These are phyloP conservation scores for Colletotrichum cuscutae DNA, from an alignment of 2,329 filamentous ascomycete genomes.

Conservation along the genomic window DNA sequence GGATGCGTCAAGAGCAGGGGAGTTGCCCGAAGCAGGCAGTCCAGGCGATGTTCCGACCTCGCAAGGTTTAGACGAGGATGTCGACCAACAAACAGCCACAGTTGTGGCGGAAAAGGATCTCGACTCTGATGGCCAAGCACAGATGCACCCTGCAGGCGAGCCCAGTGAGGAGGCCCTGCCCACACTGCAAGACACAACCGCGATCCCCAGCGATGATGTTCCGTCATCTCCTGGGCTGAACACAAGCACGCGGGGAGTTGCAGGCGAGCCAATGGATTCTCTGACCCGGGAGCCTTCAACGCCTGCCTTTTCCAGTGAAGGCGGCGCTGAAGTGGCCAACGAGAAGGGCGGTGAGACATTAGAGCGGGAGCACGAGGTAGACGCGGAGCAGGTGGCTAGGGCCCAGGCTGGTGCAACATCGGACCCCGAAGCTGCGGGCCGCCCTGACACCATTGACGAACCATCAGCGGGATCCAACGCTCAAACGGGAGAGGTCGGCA, in stretches of 20 bases:
- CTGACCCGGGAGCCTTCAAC: neutral
- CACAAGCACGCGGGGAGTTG: constrained; percentile 3
- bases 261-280: constrained; percentile 4
- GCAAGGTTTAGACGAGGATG: neutral
- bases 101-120: constrained; percentile 21
- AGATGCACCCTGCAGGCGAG: constrained; percentile 17
- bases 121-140: constrained; percentile 18
- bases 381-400: constrained; percentile 24
- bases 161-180: neutral
- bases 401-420: constrained; percentile 29
- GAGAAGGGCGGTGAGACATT: constrained; percentile 32
- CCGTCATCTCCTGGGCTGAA: constrained; percentile 27
- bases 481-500: constrained; percentile 23
- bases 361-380: constrained; percentile 1
- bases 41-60: neutral
- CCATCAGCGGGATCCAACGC: constrained; percentile 4
- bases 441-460: constrained; percentile 27
- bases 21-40: neutral
- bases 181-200: constrained; percentile 19
- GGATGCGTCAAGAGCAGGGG: constrained; percentile 3
- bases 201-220: constrained; percentile 4
- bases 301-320: neutral
- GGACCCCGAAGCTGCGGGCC: constrained; percentile 26
- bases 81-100: constrained; percentile 7
- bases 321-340: constrained; percentile 13